A percentile compares a stretch with the other conserved stretches of the same genome.
Conservation (phyloP, 306 rosid genomes). For the Coriaria nepalensis region DNA sequence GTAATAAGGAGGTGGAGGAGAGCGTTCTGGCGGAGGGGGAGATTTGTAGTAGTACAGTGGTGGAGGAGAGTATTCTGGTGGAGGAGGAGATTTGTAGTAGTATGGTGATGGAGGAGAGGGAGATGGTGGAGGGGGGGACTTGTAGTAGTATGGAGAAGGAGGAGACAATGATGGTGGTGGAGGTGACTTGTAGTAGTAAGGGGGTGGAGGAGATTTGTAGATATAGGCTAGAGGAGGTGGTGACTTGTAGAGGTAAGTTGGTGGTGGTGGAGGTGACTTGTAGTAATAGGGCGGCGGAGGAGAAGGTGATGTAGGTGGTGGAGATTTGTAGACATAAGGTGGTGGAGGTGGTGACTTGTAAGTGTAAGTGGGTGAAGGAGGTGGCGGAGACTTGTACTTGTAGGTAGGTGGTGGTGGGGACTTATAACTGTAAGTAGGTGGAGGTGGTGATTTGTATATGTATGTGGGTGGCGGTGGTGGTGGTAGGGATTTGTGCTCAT, state of each 20-base stretch:
- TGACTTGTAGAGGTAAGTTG: conserved; percentile 21
- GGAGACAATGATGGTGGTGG: conserved; percentile 2
- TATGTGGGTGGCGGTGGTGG: conserved; percentile 3
- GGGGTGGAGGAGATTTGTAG: neutral
- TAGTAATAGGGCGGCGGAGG: conserved; percentile 26
- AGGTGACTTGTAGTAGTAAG: conserved; percentile 9
- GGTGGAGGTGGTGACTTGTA: conserved; percentile 21
- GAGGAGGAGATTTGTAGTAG: conserved; percentile 19
- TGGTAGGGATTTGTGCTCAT: conserved; percentile 5
- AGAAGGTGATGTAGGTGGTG: conserved; percentile 22
- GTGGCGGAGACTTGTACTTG: conserved; percentile 14
- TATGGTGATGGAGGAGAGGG: conserved; percentile 6
- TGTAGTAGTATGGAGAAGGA: conserved; percentile 14
- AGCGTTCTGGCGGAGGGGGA: conserved; percentile 4
- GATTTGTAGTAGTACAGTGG: conserved; percentile 13
- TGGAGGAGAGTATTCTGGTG: neutral
- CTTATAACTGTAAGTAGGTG: conserved; percentile 5
- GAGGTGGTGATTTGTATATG: conserved; percentile 12
- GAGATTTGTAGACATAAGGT: conserved; percentile 28
- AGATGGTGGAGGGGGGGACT: conserved; percentile 29
- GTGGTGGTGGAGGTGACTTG: conserved; percentile 38
- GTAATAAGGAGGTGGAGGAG: conserved; percentile 1
- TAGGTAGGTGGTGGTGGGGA: conserved; percentile 12
- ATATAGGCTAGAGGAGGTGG: conserved; percentile 43
- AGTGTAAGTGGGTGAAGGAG: neutral